Conservation (phyloP, 805 yeast species). For the Ogataea trehaloabstinens region DNA sequence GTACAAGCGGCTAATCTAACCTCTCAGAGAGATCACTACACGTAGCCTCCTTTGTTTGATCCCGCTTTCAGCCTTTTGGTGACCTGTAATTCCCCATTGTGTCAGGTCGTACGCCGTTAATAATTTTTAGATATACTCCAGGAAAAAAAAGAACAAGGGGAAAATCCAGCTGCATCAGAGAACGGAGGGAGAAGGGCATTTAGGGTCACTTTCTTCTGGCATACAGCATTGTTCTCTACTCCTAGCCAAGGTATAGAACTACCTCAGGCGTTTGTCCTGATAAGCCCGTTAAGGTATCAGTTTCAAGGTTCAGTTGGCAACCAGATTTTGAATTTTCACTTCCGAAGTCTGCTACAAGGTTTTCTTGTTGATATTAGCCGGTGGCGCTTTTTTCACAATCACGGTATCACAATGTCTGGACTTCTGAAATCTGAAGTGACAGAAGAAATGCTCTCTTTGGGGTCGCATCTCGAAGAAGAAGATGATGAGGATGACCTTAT, state of each 20-base stretch:
- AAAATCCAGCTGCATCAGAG: constrained; percentile 1
- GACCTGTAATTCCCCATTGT: constrained; percentile 1
- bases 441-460: constrained; percentile 8
- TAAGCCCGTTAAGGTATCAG: too few species aligned
- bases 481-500: constrained; percentile 7
- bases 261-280: too few species aligned
- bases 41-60: neutral
- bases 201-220: too few species aligned
- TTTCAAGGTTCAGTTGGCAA: too few species aligned
- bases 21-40: neutral
- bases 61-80: neutral
- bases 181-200: constrained; percentile 1
- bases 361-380: too few species aligned
- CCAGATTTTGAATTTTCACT: too few species aligned
- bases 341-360: too few species aligned
- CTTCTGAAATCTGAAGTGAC: constrained; percentile 3
- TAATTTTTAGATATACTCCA: neutral
- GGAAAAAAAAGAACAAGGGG: constrained; percentile 1
- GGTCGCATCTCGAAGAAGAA: constrained; percentile 9
- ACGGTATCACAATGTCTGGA: constrained; percentile 1
- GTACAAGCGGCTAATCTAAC: too few species aligned
- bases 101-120: neutral
- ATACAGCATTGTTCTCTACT: too few species aligned
- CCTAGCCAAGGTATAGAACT: too few species aligned
- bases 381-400: too few species aligned